Conservation (phyloP, 2,329 filamentous ascomycete species). For the Diaporthe citri region DNA sequence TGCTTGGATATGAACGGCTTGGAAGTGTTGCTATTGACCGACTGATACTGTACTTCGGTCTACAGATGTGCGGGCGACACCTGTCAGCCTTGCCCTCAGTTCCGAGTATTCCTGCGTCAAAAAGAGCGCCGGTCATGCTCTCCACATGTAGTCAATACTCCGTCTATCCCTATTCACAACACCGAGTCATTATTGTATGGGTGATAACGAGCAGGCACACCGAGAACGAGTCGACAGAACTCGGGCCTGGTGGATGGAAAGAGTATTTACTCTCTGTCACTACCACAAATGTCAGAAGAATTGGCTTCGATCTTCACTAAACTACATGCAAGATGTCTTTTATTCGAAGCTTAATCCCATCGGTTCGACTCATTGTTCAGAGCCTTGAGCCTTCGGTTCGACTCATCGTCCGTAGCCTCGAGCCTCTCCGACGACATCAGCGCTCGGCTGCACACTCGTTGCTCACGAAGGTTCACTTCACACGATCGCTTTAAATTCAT, state of each 20-base stretch:
- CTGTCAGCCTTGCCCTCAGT: background rate
- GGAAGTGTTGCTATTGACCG: background rate
- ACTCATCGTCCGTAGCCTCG: background rate
- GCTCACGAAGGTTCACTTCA: background rate
- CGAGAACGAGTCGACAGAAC: background rate
- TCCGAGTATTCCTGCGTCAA: background rate
- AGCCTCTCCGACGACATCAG: background rate
- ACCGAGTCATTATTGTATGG: background rate
- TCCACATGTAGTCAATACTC: background rate
- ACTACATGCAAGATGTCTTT: background rate
- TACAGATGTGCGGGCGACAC: background rate
- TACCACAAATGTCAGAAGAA: background rate
- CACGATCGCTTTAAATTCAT: constrained; percentile 14
- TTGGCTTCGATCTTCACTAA: background rate
- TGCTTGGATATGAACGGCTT: background rate
- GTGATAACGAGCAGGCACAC: background rate
- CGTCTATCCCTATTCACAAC: background rate
- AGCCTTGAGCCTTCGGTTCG: background rate
- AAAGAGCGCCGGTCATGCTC: background rate
- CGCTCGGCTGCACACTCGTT: background rate
- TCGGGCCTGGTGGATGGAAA: background rate
- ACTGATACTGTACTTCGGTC: too few relatives aligned
- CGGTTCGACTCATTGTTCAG: constrained; percentile 3
- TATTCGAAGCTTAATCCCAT: background rate
- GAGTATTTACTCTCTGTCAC: background rate